These are phyloP conservation scores for Colletotrichum lentis DNA, from an alignment of 2,329 filamentous ascomycete species.

Conservation along the genomic window DNA sequence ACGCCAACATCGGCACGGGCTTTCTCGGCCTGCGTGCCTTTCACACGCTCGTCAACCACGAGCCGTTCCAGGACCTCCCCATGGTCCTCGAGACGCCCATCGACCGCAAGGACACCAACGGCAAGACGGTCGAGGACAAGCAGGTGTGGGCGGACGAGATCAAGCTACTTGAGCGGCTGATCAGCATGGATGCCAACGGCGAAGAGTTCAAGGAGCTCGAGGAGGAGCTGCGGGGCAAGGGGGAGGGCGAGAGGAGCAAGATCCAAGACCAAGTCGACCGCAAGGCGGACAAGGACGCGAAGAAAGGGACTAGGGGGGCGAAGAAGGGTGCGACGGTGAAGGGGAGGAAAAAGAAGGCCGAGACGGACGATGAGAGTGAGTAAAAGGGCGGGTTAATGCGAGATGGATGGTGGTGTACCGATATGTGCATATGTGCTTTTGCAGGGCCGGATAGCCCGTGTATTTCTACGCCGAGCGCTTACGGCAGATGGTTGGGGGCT, in stretches of 20 bases:
- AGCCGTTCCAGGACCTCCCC: slow-evolving; percentile 77
- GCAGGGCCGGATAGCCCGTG: background rate
- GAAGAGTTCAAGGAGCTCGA: slow-evolving; percentile 76
- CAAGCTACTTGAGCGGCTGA: slow-evolving; percentile 87
- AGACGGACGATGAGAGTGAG: slow-evolving; percentile 48
- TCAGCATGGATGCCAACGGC: slow-evolving; percentile 82
- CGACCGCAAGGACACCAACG: slow-evolving; percentile 71
- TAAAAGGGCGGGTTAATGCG: slow-evolving; percentile 24
- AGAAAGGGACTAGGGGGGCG: slow-evolving; percentile 49
- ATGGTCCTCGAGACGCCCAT: slow-evolving; percentile 98
- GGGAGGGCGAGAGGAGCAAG: slow-evolving; percentile 75
- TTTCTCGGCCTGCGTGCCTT: slow-evolving; percentile 92
- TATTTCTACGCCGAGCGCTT: slow-evolving; percentile 1
- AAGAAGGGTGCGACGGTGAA: slow-evolving; percentile 46
- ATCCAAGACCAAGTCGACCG: slow-evolving; percentile 82
- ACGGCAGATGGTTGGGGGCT: background rate
- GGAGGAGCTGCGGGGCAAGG: slow-evolving; percentile 70
- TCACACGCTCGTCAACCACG: slow-evolving; percentile 87
- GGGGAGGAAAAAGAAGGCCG: slow-evolving; percentile 46
- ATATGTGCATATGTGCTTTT: slow-evolving; percentile 17
- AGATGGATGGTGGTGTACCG: slow-evolving; percentile 31
- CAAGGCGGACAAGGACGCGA: slow-evolving; percentile 70
- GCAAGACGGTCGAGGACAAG: slow-evolving; percentile 78
- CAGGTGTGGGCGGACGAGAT: slow-evolving; percentile 92
- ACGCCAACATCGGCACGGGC: slow-evolving; percentile 95